phyloP scores from a whole-genome alignment of 805 yeast species.

The Saccharomycopsis sp. region DNA sequence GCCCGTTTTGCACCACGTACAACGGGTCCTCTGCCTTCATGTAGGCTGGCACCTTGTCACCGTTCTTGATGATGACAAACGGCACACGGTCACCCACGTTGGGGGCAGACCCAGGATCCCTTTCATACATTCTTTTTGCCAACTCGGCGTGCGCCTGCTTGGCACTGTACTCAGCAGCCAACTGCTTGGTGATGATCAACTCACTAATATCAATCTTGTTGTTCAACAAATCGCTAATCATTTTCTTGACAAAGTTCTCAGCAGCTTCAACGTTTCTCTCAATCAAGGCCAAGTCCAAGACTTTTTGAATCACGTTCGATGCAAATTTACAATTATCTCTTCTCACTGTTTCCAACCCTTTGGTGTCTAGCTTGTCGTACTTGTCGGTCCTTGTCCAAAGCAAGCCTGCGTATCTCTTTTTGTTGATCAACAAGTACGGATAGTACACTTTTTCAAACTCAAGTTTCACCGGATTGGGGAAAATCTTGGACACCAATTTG shows the following conservation, averaged over 20 bases:
- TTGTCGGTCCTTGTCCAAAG: constrained; percentile 93
- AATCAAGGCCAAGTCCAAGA: constrained; percentile 73
- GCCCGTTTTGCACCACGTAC: constrained; percentile 81
- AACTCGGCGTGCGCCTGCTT: constrained; percentile 97
- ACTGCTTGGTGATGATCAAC: constrained; percentile 85
- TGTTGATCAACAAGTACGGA: constrained; percentile 89
- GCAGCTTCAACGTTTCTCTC: constrained; percentile 84
- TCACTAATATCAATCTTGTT: constrained; percentile 89
- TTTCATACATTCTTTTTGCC: constrained; percentile 89
- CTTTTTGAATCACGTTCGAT: constrained; percentile 88
- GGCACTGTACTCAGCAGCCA: constrained; percentile 87
- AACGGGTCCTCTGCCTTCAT: constrained; percentile 97
- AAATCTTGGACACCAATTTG: constrained; percentile 64
- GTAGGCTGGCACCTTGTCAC: constrained; percentile 75
- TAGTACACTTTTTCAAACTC: constrained; percentile 96
- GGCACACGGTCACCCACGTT: constrained; percentile 97
- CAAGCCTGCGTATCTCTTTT: constrained; percentile 94
- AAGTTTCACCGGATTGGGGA: constrained; percentile 79
- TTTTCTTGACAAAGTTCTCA: constrained; percentile 70
- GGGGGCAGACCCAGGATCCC: constrained; percentile 98
- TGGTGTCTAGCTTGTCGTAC: constrained; percentile 94
- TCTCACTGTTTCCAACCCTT: constrained; percentile 97
- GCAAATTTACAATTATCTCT: constrained; percentile 95
- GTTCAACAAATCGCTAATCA: constrained; percentile 84
- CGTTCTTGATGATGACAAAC: constrained; percentile 79